A percentile compares a stretch with the other conserved stretches of the same genome.
Conservation (phyloP, 2,329 filamentous ascomycete genomes). For the Ilyonectria sp. region DNA sequence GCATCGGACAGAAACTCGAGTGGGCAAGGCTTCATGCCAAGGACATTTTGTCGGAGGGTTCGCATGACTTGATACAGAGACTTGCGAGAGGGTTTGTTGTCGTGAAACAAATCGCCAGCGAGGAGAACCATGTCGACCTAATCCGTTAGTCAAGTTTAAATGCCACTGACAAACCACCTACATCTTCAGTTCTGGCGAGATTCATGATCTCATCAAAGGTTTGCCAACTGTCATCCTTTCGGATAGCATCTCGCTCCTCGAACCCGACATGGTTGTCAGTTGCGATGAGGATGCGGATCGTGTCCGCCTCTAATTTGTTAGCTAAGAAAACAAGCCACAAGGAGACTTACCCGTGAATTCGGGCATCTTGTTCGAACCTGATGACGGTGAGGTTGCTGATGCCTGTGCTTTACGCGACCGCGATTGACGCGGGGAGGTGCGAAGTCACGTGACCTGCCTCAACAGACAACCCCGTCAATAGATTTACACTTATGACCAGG, state of each 20-base stretch:
- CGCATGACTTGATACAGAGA: constrained; percentile 98
- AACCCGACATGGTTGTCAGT: constrained; percentile 99
- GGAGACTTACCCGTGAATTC: constrained; percentile 48
- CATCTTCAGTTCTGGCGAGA: constrained; percentile 87
- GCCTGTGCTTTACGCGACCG: constrained; percentile 27
- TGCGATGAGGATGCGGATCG: constrained; percentile 92
- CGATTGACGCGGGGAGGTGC: constrained; percentile 25
- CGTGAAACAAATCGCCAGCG: constrained; percentile 95
- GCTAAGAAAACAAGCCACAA: background rate
- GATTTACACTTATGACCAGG: no score
- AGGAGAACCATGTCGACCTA: constrained; percentile 96
- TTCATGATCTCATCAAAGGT: constrained; percentile 97
- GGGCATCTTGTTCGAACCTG: constrained; percentile 43
- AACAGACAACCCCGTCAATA: background rate
- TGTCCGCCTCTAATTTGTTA: constrained; percentile 74
- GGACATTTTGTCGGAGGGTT: constrained; percentile 91
- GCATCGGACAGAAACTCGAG: constrained; percentile 95
- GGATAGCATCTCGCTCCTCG: constrained; percentile 91
- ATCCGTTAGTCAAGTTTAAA: background rate
- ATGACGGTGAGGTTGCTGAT: background rate
- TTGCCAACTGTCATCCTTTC: constrained; percentile 97
- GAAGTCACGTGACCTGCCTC: constrained; percentile 19
- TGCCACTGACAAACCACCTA: constrained; percentile 47
- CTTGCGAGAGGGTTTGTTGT: constrained; percentile 97
- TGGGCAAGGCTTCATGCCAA: constrained; percentile 95